phyloP scores from a whole-genome alignment of 306 rosid genomes.

The Dalbergia cultrata region DNA sequence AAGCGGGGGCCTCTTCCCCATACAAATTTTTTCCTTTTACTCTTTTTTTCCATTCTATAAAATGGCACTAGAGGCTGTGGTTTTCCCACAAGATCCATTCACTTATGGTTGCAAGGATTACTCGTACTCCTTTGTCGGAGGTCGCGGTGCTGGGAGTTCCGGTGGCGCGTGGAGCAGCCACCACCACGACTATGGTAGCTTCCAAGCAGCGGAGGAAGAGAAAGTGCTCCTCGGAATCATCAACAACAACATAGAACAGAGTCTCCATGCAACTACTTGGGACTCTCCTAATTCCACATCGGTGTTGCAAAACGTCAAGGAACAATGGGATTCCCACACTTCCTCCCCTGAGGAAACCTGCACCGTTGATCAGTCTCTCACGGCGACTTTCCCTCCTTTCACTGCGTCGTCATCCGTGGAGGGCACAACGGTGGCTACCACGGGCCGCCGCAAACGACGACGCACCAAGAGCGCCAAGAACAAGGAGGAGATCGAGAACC shows the following conservation, averaged over 20 bases:
- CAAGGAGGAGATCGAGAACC: slow-evolving; percentile 87
- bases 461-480: slow-evolving; percentile 74
- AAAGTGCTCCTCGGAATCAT: slow-evolving; percentile 46
- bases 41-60: not conserved
- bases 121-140: slow-evolving; percentile 26
- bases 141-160: not conserved
- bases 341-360: slow-evolving; percentile 51
- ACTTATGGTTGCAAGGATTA: slow-evolving; percentile 37
- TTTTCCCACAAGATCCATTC: slow-evolving; percentile 59
- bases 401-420: slow-evolving; percentile 11
- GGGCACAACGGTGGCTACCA: not conserved
- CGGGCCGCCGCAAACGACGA: slow-evolving; percentile 67
- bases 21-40: not conserved
- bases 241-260: slow-evolving; percentile 48
- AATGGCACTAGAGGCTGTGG: slow-evolving; percentile 63
- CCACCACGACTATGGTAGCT: slow-evolving; percentile 3
- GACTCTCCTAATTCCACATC: slow-evolving; percentile 44
- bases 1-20: not conserved
- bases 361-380: slow-evolving; percentile 23
- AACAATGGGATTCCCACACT: slow-evolving; percentile 49
- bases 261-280: slow-evolving; percentile 43
- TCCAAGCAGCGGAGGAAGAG: slow-evolving; percentile 48
- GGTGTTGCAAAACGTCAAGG: slow-evolving; percentile 40
- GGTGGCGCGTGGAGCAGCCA: not conserved
- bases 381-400: not conserved